Percentiles rank a stretch among this genome's conserved stretches.
These are phyloP conservation scores for Bocquillonia castaneifolia DNA, from an alignment of 441 rosid species.

Conservation along the genomic window DNA sequence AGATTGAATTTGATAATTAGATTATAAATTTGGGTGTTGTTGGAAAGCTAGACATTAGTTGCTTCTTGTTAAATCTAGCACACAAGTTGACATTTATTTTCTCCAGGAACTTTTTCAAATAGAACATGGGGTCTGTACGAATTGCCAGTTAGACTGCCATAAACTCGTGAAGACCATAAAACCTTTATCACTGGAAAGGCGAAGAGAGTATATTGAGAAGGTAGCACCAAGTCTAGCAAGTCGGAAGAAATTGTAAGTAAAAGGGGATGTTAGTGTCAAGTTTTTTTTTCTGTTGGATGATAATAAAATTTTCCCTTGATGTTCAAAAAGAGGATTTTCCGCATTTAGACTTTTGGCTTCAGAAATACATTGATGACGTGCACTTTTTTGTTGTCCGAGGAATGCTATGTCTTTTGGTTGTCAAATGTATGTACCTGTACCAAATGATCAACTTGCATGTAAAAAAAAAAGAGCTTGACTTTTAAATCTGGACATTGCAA, in stretches of 20 bases:
- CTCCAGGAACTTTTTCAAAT: constrained; percentile 82
- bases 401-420: too few species aligned
- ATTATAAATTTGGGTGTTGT: constrained; percentile 2
- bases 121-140: constrained; percentile 80
- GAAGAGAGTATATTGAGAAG: constrained; percentile 48
- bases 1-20: neutral
- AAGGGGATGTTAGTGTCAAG: neutral
- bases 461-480: too few species aligned
- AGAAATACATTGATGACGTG: neutral
- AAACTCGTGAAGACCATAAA: constrained; percentile 60
- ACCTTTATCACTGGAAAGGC: constrained; percentile 65
- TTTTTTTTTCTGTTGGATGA: neutral
- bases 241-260: constrained; percentile 62
- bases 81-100: constrained; percentile 9
- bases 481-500: neutral
- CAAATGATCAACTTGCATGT: constrained; percentile 4
- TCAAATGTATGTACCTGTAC: neutral
- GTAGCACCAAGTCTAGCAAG: constrained; percentile 65
- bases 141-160: constrained; percentile 84
- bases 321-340: too few species aligned
- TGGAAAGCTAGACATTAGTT: neutral
- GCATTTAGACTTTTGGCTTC: too few species aligned
- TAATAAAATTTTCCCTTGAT: neutral
- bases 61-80: neutral
- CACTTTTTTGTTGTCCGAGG: too few species aligned